These are phyloP conservation scores for Ophiocytium majus DNA, from an alignment of 352 stramenopile genomes.

Conservation along the genomic window DNA sequence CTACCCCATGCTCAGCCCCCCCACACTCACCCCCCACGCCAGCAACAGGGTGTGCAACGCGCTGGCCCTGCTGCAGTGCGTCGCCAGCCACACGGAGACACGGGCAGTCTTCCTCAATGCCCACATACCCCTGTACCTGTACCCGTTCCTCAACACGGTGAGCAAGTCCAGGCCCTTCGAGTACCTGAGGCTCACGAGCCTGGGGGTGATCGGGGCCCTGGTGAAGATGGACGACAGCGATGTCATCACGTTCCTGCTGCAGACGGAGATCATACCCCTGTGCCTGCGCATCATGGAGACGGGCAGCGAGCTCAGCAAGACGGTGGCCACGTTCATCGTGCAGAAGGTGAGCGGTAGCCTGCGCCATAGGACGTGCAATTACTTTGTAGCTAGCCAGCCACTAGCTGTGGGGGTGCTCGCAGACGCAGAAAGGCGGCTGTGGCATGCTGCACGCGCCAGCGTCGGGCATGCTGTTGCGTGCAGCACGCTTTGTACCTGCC, in stretches of 20 bases:
- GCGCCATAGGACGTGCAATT: too few relatives aligned
- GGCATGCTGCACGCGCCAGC: too few relatives aligned
- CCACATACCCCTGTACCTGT: slow-evolving; percentile 96
- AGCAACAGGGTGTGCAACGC: slow-evolving; percentile 98
- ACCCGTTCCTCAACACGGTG: slow-evolving; percentile 98
- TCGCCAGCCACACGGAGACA: slow-evolving; percentile 94
- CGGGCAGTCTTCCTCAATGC: slow-evolving; percentile 93
- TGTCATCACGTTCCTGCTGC: slow-evolving; percentile 97
- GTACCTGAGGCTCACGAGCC: slow-evolving; percentile 92
- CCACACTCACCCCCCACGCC: slow-evolving; percentile 91
- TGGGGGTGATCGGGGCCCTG: slow-evolving; percentile 96
- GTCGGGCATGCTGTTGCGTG: too few relatives aligned
- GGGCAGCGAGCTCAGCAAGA: slow-evolving; percentile 95
- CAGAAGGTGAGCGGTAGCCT: slow-evolving; percentile 82
- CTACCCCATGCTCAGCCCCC: slow-evolving; percentile 92
- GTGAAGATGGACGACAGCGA: slow-evolving; percentile 99
- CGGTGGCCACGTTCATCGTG: slow-evolving; percentile 98
- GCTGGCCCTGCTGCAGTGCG: slow-evolving; percentile 94
- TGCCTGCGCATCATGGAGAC: slow-evolving; percentile 98
- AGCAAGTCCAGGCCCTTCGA: slow-evolving; percentile 98
- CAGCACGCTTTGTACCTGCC: too few relatives aligned
- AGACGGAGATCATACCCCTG: slow-evolving; percentile 98
- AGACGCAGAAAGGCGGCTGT: too few relatives aligned
- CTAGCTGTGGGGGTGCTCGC: too few relatives aligned
- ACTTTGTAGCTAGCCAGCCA: too few relatives aligned